Conservation (phyloP, 129 eudicot genomes). For the Artemisia tridentata region DNA sequence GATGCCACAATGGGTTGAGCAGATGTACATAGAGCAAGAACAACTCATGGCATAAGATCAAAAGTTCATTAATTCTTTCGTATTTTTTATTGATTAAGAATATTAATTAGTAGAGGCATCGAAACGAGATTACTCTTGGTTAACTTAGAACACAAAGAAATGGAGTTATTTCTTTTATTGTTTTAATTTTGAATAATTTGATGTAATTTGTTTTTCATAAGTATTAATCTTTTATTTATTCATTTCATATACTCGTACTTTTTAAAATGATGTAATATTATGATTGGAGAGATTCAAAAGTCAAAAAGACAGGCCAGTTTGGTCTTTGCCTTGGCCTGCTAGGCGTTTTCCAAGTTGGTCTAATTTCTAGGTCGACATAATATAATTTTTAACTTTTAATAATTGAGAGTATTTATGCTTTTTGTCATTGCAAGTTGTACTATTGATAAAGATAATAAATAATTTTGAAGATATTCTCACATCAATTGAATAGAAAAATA, state of each 20-base stretch:
- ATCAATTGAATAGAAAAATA: not conserved
- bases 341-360: constrained; percentile 5
- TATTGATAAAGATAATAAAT: not conserved
- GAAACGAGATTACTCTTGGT: constrained; percentile 25
- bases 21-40: constrained; percentile 84
- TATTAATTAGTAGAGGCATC: constrained; percentile 17
- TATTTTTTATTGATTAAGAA: constrained; percentile 22
- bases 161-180: constrained; percentile 6
- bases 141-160: constrained; percentile 32
- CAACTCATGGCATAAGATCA: constrained; percentile 59
- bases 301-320: constrained; percentile 17
- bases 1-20: constrained; percentile 72
- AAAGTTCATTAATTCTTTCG: constrained; percentile 28
- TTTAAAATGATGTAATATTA: constrained; percentile 8
- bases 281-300: not conserved
- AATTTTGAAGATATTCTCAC: not conserved
- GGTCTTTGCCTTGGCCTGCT: constrained; percentile 7
- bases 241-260: not conserved
- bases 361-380: not conserved
- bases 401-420: not conserved
- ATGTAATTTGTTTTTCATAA: constrained; percentile 31
- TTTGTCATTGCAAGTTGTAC: not conserved
- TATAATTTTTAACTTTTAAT: not conserved
- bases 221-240: constrained; percentile 15
- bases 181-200: constrained; percentile 23